Base-by-base conservation (phyloP, 2,329 filamentous ascomycete species). In the Tolypocladium capitatum region DNA sequence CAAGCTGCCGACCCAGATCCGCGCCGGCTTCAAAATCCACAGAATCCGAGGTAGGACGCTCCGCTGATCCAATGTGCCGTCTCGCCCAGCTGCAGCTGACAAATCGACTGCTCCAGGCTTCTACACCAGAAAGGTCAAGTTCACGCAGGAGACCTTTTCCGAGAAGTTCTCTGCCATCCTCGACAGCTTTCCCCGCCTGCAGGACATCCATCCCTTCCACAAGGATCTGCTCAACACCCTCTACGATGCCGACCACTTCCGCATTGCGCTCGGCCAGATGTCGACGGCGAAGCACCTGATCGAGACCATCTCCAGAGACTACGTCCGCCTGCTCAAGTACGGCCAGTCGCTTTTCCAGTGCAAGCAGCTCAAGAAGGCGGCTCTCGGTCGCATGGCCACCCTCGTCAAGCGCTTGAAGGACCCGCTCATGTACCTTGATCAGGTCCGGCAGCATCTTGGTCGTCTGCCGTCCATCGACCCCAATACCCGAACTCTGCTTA, bases 381-480 rank as follows among this genome's bases (percentile, higher is more conserved):
- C 86, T 9, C 80, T 98, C 46, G 92, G 92, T 74, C 89, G 92
- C 63, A 97, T 98, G 92, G 92, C 91, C 54, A 98, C 92, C 18
- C 88, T 98, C 60, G 88, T 88, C 71, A 92, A 89, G 73, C 82
- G 90, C 54, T 73, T 98, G 53, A 96, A 95, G 70, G 92, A 98
- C 59, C 88, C 92, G 48, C 78, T 98, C 45, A 75, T 94, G 54
- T 98, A 97, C 67, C 81, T 98, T 51, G 92, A 98, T 69, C 90
- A 97, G 60, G 67, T 70, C 49, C 83, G 92, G 57, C 91, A 97
- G 73, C 94, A 98, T 73, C 74, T 98, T 63, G 92, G 91, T 52
- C 90, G 92, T 84, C 81, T 98, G 55, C 94, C 92, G 5, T 83
- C 90, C n/a, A 98, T 98, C 65, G 94, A 98, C 65, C 92, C 92